Percentiles rank a stretch among this genome's conserved stretches.
Conservation (phyloP, 192 early-diverging fungal genomes). For the Lobosporangium transversale region DNA sequence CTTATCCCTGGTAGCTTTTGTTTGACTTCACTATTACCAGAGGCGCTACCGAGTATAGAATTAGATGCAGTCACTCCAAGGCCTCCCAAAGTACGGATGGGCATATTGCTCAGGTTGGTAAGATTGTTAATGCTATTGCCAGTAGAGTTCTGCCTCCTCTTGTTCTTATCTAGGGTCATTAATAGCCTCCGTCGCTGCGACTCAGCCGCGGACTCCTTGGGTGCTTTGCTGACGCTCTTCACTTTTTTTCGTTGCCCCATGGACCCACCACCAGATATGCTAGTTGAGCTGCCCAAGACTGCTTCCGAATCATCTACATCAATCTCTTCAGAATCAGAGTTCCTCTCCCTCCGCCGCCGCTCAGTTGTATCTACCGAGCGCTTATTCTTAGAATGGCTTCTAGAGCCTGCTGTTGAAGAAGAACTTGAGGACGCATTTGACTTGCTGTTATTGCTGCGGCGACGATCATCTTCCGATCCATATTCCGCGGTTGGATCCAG, state of each 20-base stretch:
- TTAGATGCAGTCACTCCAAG: conserved; percentile 11
- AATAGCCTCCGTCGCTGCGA: conserved; percentile 39
- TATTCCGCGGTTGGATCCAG: conserved; percentile 3
- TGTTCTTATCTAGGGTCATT: conserved; percentile 32
- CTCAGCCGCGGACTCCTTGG: conserved; percentile 31
- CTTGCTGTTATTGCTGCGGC: conserved; percentile 9
- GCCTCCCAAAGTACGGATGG: conserved; percentile 41
- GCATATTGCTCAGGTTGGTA: conserved; percentile 26
- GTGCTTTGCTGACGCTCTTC: conserved; percentile 4
- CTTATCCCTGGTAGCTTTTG: conserved; percentile 41
- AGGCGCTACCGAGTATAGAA: conserved; percentile 2
- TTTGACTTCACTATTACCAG: conserved; percentile 2
- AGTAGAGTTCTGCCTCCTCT: conserved; percentile 15
- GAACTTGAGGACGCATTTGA: conserved; percentile 6
- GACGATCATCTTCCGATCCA: conserved; percentile 16
- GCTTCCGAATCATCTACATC: conserved; percentile 46
- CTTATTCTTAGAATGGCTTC: conserved; percentile 9
- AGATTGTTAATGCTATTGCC: conserved; percentile 5
- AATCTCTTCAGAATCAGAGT: conserved; percentile 44
- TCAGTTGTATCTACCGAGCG: conserved; percentile 8
- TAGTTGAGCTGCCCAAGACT: conserved; percentile 27
- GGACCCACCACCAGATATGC: conserved; percentile 1
- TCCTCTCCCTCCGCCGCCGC: conserved; percentile 20
- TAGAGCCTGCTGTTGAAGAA: conserved; percentile 2
- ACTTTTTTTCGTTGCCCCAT: conserved; percentile 15